A percentile compares a stretch with the other conserved stretches of the same genome.
phyloP scores from a whole-genome alignment of 2,329 filamentous ascomycete species.

The Pseudonectria foliicola region DNA sequence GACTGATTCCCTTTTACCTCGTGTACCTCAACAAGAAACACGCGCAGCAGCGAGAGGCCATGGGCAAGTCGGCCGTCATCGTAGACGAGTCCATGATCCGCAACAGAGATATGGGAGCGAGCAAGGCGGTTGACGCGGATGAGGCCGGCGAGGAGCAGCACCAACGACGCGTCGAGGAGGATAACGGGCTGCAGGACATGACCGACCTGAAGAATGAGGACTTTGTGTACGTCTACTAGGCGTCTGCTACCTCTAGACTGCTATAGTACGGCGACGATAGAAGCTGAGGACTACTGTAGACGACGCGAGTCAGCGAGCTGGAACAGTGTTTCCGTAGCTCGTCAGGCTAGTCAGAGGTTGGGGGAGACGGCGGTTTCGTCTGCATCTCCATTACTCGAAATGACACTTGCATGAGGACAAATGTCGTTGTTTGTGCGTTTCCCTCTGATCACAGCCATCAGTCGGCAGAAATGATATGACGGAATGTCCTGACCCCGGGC shows the following conservation, averaged over 20 bases:
- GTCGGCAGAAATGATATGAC: too few relatives aligned
- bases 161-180: neutral
- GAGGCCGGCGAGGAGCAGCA: neutral
- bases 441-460: too few relatives aligned
- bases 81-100: conserved; percentile 45
- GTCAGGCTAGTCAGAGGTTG: too few relatives aligned
- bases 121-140: conserved; percentile 9
- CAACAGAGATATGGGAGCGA: conserved; percentile 3
- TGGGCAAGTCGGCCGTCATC: conserved; percentile 50
- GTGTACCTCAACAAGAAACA: conserved; percentile 46
- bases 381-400: too few relatives aligned
- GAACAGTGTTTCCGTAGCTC: too few relatives aligned
- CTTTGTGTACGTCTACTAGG: conserved; percentile 13
- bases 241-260: neutral
- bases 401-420: too few relatives aligned
- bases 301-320: too few relatives aligned
- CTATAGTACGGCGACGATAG: too few relatives aligned
- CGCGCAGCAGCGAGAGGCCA: conserved; percentile 39
- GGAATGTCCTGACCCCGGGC: too few relatives aligned
- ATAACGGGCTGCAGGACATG: conserved; percentile 9
- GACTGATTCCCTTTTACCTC: conserved; percentile 35
- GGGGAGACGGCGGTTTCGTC: too few relatives aligned
- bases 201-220: conserved; percentile 17
- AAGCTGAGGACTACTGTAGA: too few relatives aligned
- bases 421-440: too few relatives aligned